Evolutionary conservation across 768 basidiomycete genomes (phyloP).

Genomic region (Mrakia gelida): DNA sequence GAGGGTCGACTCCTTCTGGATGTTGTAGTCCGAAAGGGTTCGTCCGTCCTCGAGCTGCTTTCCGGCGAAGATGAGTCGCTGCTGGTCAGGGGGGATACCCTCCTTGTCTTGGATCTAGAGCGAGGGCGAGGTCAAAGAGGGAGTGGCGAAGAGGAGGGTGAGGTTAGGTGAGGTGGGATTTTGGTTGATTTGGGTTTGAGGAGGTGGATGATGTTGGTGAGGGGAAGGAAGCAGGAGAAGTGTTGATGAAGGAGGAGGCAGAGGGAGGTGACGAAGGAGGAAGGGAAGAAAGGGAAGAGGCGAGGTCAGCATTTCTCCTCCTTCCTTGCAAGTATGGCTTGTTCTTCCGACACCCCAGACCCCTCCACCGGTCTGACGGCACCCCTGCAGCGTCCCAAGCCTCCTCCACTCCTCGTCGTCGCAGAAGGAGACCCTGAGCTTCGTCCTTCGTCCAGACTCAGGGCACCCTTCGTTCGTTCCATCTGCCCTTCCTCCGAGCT

Average conservation of each 20-base stretch:
- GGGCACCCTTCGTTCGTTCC: not conserved
- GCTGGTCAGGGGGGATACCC: conserved; percentile 49
- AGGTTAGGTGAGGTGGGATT: not conserved
- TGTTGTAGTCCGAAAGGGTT: conserved; percentile 35
- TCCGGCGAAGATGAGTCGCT: conserved; percentile 53
- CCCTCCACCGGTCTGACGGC: not conserved
- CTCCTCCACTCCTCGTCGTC: not conserved
- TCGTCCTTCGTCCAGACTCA: not conserved
- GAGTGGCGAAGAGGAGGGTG: not conserved
- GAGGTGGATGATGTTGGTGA: too few relatives aligned
- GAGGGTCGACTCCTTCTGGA: conserved; percentile 72
- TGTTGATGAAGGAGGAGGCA: not conserved
- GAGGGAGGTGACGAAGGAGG: not conserved
- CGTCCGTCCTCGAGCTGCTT: conserved; percentile 45
- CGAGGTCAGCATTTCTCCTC: conserved; percentile 14
- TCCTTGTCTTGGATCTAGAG: conserved; percentile 48
- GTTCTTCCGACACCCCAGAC: not conserved
- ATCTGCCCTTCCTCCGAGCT: not conserved
- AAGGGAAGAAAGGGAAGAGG: conserved; percentile 2
- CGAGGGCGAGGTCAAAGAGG: not conserved
- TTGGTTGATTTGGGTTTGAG: not conserved
- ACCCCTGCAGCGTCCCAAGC: not conserved
- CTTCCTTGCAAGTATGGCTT: not conserved
- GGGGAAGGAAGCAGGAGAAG: not conserved
- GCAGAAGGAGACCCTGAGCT: not conserved